Base-by-base conservation (phyloP, 495 filamentous ascomycete genomes). In the Xylaria flabelliformis region DNA sequence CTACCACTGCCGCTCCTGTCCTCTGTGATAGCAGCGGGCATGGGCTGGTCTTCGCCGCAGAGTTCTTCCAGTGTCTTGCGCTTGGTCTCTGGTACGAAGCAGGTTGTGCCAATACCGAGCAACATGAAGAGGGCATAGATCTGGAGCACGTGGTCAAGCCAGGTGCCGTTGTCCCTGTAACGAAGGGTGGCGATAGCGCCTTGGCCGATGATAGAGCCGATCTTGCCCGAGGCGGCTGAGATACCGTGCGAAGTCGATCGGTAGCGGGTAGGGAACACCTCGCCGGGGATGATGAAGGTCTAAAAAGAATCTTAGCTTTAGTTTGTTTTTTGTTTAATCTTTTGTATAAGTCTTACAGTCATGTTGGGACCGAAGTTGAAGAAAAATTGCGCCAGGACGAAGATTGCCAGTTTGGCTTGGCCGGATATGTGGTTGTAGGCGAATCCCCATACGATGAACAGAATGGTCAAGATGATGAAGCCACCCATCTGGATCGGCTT, bases 311-410 rank as follows among this genome's bases (percentile, higher is more conserved):
- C 36, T 39, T 39, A 39, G 36, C 36, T 39, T 39, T 39, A 8
- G 36, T 39, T 8, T 39, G 6, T 8, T 39, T 7, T 39, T 39
- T 39, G 36, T 39, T 39, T 6, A 39, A 39, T 39, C 8, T 39
- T 39, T 39, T 39, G 36, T 8, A 7, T 1, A 39, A 39, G 7
- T 8, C 36, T 8, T 39, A 39, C 36, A 8, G 93, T 95, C 36
- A 91, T 88, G 81, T 97, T 97, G 56, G 94, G 94, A 2, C 93
- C 91, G 76, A 88, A 94, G 83, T 95, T 95, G 87, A 95, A 95
- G 84, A 93, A 92, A 83, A 96, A 94, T 71, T 95, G 90, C 12
- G 73, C 72, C 3, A 79, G 69, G 6, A 79, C 77, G 56, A 89
- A 90, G 26, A 96, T 82, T 24, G 94, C 88, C 73, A 96, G 93